Evolutionary conservation across 2,329 filamentous ascomycete genomes (phyloP), one percentile per base, ranked within the genome.

Genomic region (Colletotrichum cordylinicola): DNA sequence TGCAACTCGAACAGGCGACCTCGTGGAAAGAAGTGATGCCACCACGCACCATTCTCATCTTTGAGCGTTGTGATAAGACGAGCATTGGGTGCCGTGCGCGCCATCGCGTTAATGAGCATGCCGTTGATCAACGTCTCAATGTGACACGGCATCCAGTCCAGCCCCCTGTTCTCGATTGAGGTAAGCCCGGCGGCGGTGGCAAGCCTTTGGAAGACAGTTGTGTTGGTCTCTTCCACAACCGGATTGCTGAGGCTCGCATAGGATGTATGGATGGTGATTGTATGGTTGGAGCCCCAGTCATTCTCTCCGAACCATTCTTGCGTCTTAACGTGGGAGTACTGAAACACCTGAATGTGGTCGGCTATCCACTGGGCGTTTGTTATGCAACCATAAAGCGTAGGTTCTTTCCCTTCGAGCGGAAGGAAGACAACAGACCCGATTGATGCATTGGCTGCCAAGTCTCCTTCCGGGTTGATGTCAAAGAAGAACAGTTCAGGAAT

Each of bases 201-300:
- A 29, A 70, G 68, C 6, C 39, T 37, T 7, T 70, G 58, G 39
- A 70, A 70, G n/a, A 70, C 68, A n/a, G 39, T 70, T 21, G 39
- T 33, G 4, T 31, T 43, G 0, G 43, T n/a, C 16, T 9, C 31
- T 9, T 37, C 39, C 29, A 70, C 58, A 4, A 9, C 2, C 8
- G 68, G 58, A 16, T 70, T 70, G 13, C 56, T 70, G n/a, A 70
- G 68, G 21, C 64, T 70, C n/a, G 68, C 68, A 24, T 18, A 70
- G 13, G 68, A 70, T 15, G 58, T 64, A 10, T 31, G 27, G 21
- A 64, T 70, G 15, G 24, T 18, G n/a, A 64, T 31, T 29, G 37
- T 70, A 12, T 5, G 12, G 35, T 37, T 4, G 18, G n/a, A n/a
- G n/a, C 27, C 16, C 43, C 24, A 70, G 27, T 12, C 24, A 15